A percentile compares a stretch with the other conserved stretches of the same genome.
These are phyloP conservation scores for Neurospora africana DNA, from an alignment of 495 filamentous ascomycete species.

Conservation along the genomic window DNA sequence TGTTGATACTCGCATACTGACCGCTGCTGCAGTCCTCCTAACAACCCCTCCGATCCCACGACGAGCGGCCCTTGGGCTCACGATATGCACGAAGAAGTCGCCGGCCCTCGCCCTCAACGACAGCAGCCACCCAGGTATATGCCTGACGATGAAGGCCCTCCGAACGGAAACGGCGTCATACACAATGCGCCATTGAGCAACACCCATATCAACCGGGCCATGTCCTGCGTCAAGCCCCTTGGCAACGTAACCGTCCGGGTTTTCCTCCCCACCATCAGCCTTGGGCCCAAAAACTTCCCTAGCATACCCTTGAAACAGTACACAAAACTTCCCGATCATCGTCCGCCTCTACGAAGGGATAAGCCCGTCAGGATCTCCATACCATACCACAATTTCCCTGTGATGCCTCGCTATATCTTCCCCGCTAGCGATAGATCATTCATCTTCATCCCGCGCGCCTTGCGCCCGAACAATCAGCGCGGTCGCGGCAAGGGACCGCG, in stretches of 20 bases:
- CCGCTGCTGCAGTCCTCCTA: constrained; percentile 31
- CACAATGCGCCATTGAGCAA: constrained; percentile 31
- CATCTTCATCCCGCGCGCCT: constrained; percentile 92
- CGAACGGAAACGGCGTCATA: constrained; percentile 37
- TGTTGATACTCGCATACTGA: constrained; percentile 18
- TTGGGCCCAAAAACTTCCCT: constrained; percentile 56
- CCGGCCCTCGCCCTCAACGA: constrained; percentile 30
- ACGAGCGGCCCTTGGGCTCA: constrained; percentile 78
- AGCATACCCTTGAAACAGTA: constrained; percentile 72
- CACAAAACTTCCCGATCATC: constrained; percentile 87
- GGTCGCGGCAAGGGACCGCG: constrained; percentile 58
- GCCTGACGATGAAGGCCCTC: constrained; percentile 29
- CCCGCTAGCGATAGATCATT: constrained; percentile 84
- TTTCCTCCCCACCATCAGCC: constrained; percentile 58
- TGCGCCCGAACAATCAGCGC: constrained; percentile 83
- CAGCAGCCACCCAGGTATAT: constrained; percentile 24
- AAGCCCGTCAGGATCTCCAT: constrained; percentile 94
- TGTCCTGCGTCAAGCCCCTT: constrained; percentile 48
- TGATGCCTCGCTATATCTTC: constrained; percentile 76
- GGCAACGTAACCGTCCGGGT: constrained; percentile 80
- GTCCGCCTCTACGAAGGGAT: constrained; percentile 87
- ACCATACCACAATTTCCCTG: constrained; percentile 45
- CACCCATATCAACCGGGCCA: constrained; percentile 45
- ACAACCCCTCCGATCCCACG: constrained; percentile 41
- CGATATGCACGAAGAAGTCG: constrained; percentile 84